These are phyloP conservation scores for Fimicolochytrium jonesii DNA, from an alignment of 192 early-diverging fungal genomes.

Conservation along the genomic window DNA sequence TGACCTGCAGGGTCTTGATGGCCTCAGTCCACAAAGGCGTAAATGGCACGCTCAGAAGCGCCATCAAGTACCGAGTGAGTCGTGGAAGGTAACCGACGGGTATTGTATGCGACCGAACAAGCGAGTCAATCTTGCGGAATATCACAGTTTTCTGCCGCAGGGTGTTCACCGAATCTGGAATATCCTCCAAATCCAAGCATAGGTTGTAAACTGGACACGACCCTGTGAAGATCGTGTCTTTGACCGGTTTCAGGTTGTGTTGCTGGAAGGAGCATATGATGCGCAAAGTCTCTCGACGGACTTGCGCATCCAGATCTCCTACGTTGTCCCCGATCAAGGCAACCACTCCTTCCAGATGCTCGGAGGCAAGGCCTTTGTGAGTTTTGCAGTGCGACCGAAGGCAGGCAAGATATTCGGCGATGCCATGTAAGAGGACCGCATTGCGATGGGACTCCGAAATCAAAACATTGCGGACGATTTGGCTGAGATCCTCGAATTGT, in stretches of 20 bases:
- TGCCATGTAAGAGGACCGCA: background rate
- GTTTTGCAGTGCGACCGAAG: background rate
- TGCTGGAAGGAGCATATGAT: slow-evolving; percentile 73
- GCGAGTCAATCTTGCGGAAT: slow-evolving; percentile 65
- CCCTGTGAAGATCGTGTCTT: slow-evolving; percentile 11
- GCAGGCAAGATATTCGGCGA: slow-evolving; percentile 14
- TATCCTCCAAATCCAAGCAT: slow-evolving; percentile 59
- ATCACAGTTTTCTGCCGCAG: slow-evolving; percentile 78
- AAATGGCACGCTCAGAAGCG: slow-evolving; percentile 76
- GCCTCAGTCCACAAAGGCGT: slow-evolving; percentile 79
- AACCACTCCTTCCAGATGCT: slow-evolving; percentile 45
- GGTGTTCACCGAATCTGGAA: slow-evolving; percentile 54
- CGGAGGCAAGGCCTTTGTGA: slow-evolving; percentile 25
- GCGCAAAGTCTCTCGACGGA: slow-evolving; percentile 61
- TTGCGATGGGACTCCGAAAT: slow-evolving; percentile 4
- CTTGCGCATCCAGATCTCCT: slow-evolving; percentile 48
- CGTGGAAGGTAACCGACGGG: slow-evolving; percentile 69
- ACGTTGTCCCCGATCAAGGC: slow-evolving; percentile 55
- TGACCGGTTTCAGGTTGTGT: slow-evolving; percentile 28
- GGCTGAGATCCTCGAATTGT: background rate
- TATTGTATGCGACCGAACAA: slow-evolving; percentile 56
- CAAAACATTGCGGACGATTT: background rate
- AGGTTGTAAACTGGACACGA: slow-evolving; percentile 26
- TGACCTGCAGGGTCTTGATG: slow-evolving; percentile 30
- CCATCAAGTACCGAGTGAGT: slow-evolving; percentile 62